phyloP scores from a whole-genome alignment of 106 monocot genomes.

The Dendrobium officinale region DNA sequence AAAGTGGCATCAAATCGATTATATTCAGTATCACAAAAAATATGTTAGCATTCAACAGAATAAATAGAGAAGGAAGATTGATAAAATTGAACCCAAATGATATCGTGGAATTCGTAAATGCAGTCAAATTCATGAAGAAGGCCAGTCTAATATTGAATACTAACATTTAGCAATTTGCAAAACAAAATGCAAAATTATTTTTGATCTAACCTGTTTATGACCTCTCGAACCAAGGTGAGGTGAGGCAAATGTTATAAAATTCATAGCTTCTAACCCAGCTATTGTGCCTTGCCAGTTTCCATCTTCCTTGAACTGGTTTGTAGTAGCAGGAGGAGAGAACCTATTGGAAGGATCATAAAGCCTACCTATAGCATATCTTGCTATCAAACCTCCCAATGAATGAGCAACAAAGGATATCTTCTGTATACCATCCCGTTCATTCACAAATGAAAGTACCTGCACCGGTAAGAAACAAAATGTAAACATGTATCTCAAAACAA shows the following conservation, averaged over 20 bases:
- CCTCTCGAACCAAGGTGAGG: constrained; percentile 91
- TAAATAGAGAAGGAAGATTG: no score
- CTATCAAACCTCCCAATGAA: constrained; percentile 84
- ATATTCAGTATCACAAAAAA: no score
- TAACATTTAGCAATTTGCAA: neutral
- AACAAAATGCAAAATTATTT: neutral
- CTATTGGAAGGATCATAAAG: constrained; percentile 34
- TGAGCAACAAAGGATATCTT: constrained; percentile 94
- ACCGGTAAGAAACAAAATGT: neutral
- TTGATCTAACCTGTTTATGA: constrained; percentile 62
- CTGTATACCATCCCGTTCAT: constrained; percentile 30
- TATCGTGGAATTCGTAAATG: neutral
- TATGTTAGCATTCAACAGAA: no score
- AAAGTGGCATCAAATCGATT: no score
- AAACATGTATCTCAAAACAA: neutral
- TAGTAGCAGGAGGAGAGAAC: constrained; percentile 7
- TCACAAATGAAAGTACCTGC: constrained; percentile 68
- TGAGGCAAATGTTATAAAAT: constrained; percentile 84
- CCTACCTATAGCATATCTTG: constrained; percentile 87
- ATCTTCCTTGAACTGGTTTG: constrained; percentile 12
- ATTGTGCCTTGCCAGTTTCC: constrained; percentile 31
- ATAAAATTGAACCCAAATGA: no score
- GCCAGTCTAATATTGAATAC: neutral
- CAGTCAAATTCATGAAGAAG: neutral
- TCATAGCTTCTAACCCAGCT: constrained; percentile 75